Evolutionary conservation across 2,329 filamentous ascomycete genomes (phyloP), one percentile per base, ranked within the genome.

Genomic region (Colletotrichum truncatum): DNA sequence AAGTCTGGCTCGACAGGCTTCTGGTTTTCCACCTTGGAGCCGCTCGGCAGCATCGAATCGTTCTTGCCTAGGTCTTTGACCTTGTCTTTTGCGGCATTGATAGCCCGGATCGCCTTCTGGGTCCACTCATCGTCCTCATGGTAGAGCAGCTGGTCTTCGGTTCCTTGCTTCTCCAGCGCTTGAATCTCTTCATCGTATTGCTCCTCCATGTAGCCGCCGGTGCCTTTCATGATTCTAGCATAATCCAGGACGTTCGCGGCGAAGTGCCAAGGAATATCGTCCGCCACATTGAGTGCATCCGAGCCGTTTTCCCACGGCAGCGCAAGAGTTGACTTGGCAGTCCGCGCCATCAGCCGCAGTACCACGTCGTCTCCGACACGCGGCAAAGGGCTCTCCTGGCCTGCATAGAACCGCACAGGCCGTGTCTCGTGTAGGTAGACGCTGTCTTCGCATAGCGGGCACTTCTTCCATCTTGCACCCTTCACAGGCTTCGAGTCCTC

Each of bases 181-280:
- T 87, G 81, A 34, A 97, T 89, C 75, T 98, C 95, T 36, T 87
- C 81, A 67, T 97, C 89, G 71, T 91, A 95, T 74, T 98, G 92
- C 56, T 88, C 84, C 11, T 82, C 75, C 91, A 99, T 95, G 75
- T 99, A 99, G 32, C 92, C 89, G 71, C 92, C 89, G 4, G 93
- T 95, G 6, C 94, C 96, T 75, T 95, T 97, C 93, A 99, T 97
- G 59, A 98, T 91, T 38, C 94, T 89, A 14, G 94, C 93, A 77
- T 98, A 99, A 75, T 99, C 96, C 74, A 97, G 86, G 34, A 97
- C 94, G 72, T 97, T 97, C 9, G 93, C 94, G 6, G 93, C 93
- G 78, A 96, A 94, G 76, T 97, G 93, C 96, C 96, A 99, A 0
- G 96, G 96, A 34, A 98, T 88, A 72, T 94, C 91, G 53, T 95